phyloP scores from a whole-genome alignment of 306 rosid genomes.

The Gleditsia sinensis region DNA sequence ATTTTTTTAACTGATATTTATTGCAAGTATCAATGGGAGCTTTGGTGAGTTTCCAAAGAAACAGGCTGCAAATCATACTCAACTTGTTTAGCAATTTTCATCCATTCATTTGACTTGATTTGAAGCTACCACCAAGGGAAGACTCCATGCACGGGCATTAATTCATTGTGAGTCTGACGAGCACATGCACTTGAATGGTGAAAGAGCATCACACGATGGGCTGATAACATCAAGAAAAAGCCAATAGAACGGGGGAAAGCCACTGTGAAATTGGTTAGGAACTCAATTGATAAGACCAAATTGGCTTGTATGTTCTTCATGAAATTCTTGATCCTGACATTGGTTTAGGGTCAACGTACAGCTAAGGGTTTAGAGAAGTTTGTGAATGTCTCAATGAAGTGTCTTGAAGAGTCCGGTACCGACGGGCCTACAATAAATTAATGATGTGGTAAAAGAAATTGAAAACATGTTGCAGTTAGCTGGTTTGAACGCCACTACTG shows the following conservation, averaged over 20 bases:
- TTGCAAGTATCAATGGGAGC: too few relatives aligned
- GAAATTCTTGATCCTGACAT: constrained; percentile 45
- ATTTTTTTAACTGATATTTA: too few relatives aligned
- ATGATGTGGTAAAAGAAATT: constrained; percentile 57
- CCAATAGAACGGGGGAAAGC: constrained; percentile 55
- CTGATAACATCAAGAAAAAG: constrained; percentile 50
- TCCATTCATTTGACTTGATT: not conserved
- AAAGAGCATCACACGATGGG: constrained; percentile 13
- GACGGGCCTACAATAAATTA: constrained; percentile 64
- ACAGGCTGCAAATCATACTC: too few relatives aligned
- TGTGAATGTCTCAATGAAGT: constrained; percentile 58
- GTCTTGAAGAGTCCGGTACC: constrained; percentile 43
- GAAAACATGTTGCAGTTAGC: constrained; percentile 41
- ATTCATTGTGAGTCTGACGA: too few relatives aligned
- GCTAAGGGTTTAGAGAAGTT: constrained; percentile 48
- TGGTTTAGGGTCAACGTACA: constrained; percentile 32
- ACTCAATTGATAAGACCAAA: constrained; percentile 42
- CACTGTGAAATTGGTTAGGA: constrained; percentile 51
- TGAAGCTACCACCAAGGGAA: too few relatives aligned
- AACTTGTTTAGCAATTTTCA: too few relatives aligned
- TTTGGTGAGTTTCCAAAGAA: not conserved
- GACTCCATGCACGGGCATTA: too few relatives aligned
- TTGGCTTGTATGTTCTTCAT: constrained; percentile 34
- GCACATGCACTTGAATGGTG: not conserved
- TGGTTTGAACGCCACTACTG: constrained; percentile 34